Conservation (phyloP, 371 early-diverging fungal genomes). For the Catenaria anguillulae region DNA sequence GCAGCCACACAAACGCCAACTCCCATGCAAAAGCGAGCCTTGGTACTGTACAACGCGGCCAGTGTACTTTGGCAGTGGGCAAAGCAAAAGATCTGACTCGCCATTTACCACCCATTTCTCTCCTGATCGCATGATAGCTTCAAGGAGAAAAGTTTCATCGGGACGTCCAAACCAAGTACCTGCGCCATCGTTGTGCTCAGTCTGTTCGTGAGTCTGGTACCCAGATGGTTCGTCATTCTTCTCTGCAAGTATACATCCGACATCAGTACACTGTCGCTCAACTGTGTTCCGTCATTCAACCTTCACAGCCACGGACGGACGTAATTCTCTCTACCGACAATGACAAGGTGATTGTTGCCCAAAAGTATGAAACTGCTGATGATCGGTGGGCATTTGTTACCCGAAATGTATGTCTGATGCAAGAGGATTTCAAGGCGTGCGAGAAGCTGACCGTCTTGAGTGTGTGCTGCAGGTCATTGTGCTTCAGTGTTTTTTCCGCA, state of each 20-base stretch:
- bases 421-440: too few relatives aligned
- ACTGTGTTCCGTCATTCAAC: too few relatives aligned
- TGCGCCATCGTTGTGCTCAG: conserved; percentile 20
- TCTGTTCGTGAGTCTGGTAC: conserved; percentile 20
- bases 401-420: conserved; percentile 6
- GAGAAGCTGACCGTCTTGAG: too few relatives aligned
- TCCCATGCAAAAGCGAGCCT: conserved; percentile 27
- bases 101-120: neutral
- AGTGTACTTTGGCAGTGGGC: too few relatives aligned
- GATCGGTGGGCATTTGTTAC: conserved; percentile 11
- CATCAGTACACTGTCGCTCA: neutral
- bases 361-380: conserved; percentile 23
- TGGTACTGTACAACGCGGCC: too few relatives aligned
- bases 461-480: conserved; percentile 15
- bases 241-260: neutral
- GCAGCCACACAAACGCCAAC: conserved; percentile 31
- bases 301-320: too few relatives aligned
- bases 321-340: too few relatives aligned
- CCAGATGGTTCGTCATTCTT: conserved; percentile 31
- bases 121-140: neutral
- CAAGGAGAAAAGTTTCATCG: conserved; percentile 8
- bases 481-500: conserved; percentile 33
- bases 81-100: too few relatives aligned
- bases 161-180: conserved; percentile 32
- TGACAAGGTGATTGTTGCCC: conserved; percentile 18